Percentiles rank a stretch among this genome's conserved stretches.
Evolutionary conservation across 768 basidiomycete species (phyloP).

Genomic region (Dioszegia hungarica): DNA sequence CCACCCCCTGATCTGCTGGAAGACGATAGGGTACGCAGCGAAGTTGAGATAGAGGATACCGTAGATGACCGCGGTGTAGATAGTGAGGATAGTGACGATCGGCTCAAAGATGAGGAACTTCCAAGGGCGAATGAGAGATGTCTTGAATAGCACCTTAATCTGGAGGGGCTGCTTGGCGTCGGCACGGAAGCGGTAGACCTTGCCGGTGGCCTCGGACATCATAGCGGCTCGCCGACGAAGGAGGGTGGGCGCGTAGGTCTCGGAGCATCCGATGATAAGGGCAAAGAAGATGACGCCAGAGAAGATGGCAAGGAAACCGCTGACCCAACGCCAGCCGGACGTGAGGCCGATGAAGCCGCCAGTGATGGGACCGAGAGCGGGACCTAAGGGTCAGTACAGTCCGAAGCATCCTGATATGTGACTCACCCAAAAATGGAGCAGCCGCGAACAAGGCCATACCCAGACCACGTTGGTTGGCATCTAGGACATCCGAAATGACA

Average conservation of each 20-base stretch:
- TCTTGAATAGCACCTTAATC: conserved; percentile 35
- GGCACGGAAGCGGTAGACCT: conserved; percentile 44
- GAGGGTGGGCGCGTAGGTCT: conserved; percentile 48
- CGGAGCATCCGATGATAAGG: conserved; percentile 34
- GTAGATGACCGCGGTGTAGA: conserved; percentile 41
- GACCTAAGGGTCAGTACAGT: conserved; percentile 26
- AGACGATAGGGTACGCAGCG: conserved; percentile 51
- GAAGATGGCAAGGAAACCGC: conserved; percentile 50
- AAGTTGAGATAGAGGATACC: conserved; percentile 45
- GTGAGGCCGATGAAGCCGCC: conserved; percentile 49
- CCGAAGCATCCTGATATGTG: background rate
- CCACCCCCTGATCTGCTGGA: conserved; percentile 50
- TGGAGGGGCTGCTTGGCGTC: conserved; percentile 36
- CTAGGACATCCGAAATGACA: conserved; percentile 44
- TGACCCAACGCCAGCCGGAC: conserved; percentile 49
- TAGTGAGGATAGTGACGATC: conserved; percentile 47
- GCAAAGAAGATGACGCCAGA: conserved; percentile 33
- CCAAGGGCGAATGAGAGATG: conserved; percentile 46
- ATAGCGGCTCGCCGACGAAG: conserved; percentile 39
- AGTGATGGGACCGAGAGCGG: conserved; percentile 49
- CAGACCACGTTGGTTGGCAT: conserved; percentile 44
- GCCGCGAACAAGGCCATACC: conserved; percentile 47
- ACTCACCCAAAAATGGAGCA: conserved; percentile 20
- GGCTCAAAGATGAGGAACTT: conserved; percentile 49
- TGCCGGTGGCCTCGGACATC: conserved; percentile 43